Conservation (phyloP, 1,284 basidiomycete species). For the Fomes fomentarius region DNA sequence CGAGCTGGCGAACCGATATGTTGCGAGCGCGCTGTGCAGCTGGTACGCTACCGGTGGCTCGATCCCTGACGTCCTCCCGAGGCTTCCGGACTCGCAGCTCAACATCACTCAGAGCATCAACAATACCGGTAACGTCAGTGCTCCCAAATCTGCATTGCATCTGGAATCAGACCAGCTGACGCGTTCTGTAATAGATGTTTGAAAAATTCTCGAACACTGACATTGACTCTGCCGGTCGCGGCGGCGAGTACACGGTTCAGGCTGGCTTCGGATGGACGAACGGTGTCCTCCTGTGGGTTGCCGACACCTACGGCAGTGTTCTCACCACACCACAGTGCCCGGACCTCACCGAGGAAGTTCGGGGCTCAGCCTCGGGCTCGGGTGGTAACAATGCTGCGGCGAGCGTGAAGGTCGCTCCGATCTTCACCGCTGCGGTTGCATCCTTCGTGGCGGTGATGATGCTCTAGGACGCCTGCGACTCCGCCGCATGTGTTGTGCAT, state of each 20-base stretch:
- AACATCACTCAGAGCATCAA: constrained; percentile 72
- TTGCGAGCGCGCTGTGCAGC: constrained; percentile 83
- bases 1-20: constrained; percentile 82
- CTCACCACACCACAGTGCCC: constrained; percentile 74
- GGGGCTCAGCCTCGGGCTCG: background rate
- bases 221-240: constrained; percentile 82
- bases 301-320: constrained; percentile 68
- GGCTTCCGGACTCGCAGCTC: constrained; percentile 71
- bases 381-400: constrained; percentile 1
- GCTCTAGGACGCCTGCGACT: background rate
- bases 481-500: too few species aligned
- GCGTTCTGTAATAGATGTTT: constrained; percentile 74
- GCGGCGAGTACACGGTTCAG: constrained; percentile 87
- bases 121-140: constrained; percentile 73
- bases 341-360: constrained; percentile 32
- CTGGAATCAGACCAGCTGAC: background rate
- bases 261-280: constrained; percentile 86
- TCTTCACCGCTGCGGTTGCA: background rate
- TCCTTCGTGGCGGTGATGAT: background rate
- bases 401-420: background rate
- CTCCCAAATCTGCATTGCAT: background rate
- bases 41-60: constrained; percentile 88
- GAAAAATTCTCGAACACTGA: constrained; percentile 84
- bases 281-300: constrained; percentile 79
- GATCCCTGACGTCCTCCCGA: constrained; percentile 68